A percentile compares a stretch with the other conserved stretches of the same genome.
Conservation (phyloP, 2,329 filamentous ascomycete genomes). For the Colletotrichum tamarilloi region DNA sequence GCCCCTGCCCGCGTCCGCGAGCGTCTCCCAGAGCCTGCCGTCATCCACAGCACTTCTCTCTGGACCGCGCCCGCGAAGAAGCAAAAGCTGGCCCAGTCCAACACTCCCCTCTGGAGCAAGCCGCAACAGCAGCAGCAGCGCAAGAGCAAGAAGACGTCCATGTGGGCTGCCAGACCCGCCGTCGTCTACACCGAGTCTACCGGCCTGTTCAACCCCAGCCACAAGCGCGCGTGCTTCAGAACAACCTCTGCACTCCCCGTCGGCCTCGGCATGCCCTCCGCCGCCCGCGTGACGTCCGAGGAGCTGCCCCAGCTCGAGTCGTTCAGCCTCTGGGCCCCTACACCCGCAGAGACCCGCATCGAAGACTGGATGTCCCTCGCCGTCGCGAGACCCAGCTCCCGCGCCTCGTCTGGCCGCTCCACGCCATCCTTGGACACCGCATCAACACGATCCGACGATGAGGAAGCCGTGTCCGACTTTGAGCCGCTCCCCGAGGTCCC, state of each 20-base stretch:
- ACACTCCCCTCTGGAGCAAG: constrained; percentile 31
- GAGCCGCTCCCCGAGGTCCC: constrained; percentile 19
- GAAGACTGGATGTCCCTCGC: constrained; percentile 38
- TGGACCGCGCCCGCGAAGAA: constrained; percentile 42
- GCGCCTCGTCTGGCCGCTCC: constrained; percentile 18
- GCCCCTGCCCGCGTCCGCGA: constrained; percentile 43
- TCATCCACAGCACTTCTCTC: constrained; percentile 50
- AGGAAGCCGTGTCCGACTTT: constrained; percentile 23
- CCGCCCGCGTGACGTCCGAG: constrained; percentile 40
- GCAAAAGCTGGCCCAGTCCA: not conserved
- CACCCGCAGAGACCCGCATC: constrained; percentile 1
- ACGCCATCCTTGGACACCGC: constrained; percentile 28
- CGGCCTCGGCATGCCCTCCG: constrained; percentile 32
- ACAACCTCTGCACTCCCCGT: constrained; percentile 30
- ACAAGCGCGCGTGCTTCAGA: constrained; percentile 38
- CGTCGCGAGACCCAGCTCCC: not conserved
- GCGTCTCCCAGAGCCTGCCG: constrained; percentile 41
- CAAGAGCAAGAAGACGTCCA: not conserved
- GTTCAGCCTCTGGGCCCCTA: constrained; percentile 47
- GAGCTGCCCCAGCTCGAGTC: constrained; percentile 46
- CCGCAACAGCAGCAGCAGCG: not conserved
- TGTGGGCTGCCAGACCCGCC: constrained; percentile 36
- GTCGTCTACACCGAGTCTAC: constrained; percentile 18
- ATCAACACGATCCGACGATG: constrained; percentile 14
- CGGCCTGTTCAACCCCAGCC: constrained; percentile 38